These are phyloP conservation scores for Rhazya stricta DNA, from an alignment of 257 asterid species.

Conservation along the genomic window DNA sequence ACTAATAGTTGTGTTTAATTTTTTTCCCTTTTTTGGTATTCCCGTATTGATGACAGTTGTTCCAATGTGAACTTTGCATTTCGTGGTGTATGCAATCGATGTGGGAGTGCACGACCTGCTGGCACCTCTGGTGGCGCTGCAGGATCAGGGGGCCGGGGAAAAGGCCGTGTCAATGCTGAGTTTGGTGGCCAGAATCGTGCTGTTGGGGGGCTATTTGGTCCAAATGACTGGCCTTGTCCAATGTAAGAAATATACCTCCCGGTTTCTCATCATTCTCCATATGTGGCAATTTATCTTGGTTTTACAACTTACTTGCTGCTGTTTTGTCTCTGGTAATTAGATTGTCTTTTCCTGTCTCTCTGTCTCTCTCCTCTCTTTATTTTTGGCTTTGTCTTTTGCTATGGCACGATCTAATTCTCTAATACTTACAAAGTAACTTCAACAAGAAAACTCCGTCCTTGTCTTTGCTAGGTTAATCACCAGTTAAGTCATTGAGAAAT, in stretches of 20 bases:
- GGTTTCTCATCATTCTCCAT: not conserved
- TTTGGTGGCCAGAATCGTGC: constrained; percentile 57
- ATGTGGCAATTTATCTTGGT: not conserved
- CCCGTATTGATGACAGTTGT: constrained; percentile 43
- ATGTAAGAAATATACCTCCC: constrained; percentile 48
- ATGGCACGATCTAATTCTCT: not conserved
- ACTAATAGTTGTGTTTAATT: not conserved
- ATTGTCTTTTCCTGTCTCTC: not conserved
- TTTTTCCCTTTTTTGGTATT: not conserved
- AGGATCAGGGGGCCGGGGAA: constrained; percentile 85
- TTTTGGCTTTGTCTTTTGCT: not conserved
- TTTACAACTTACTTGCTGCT: not conserved
- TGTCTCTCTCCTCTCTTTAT: not conserved
- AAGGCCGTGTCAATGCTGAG: constrained; percentile 73
- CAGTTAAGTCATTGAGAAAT: not conserved
- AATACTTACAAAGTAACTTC: not conserved
- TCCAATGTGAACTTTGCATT: constrained; percentile 96
- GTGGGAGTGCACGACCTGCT: constrained; percentile 96
- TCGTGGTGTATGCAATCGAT: constrained; percentile 97
- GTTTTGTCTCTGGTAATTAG: too few relatives aligned
- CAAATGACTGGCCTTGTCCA: constrained; percentile 99
- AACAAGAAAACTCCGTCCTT: not conserved
- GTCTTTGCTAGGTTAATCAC: not conserved
- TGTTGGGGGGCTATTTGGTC: constrained; percentile 86
- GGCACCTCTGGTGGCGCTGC: constrained; percentile 76